Evolutionary conservation across 208 protist genomes (phyloP).

Genomic region (Lotmaria passim): DNA sequence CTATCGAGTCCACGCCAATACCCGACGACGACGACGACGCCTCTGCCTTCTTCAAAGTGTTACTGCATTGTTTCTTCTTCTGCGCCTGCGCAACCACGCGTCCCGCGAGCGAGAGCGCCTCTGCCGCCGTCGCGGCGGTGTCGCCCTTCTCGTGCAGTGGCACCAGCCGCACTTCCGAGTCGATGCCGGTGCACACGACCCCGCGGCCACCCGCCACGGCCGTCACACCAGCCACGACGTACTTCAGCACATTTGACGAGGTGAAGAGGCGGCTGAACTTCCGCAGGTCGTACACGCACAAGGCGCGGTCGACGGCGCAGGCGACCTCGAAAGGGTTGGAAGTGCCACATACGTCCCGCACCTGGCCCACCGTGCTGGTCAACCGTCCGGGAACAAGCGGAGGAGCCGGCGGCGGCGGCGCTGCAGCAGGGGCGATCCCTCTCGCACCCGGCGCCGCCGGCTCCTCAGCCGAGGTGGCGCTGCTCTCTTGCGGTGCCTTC

Average conservation of each 20-base stretch:
- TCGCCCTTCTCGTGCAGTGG: slow-evolving; percentile 29
- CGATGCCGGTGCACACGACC: slow-evolving; percentile 70
- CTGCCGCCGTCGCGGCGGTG: background rate
- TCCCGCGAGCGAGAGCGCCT: slow-evolving; percentile 18
- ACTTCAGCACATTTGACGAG: slow-evolving; percentile 80
- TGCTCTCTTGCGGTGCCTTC: background rate
- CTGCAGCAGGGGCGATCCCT: background rate
- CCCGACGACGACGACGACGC: background rate
- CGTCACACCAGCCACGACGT: slow-evolving; percentile 61
- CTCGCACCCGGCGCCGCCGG: background rate
- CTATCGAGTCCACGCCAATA: slow-evolving; percentile 20
- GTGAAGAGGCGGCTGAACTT: slow-evolving; percentile 74
- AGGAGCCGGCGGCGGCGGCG: slow-evolving; percentile 1
- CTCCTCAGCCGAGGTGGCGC: background rate
- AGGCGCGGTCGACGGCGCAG: slow-evolving; percentile 61
- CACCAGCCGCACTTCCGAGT: slow-evolving; percentile 65
- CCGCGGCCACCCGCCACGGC: slow-evolving; percentile 50
- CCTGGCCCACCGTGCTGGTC: slow-evolving; percentile 49
- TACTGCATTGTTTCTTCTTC: slow-evolving; percentile 22
- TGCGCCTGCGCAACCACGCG: slow-evolving; percentile 20
- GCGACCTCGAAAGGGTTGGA: slow-evolving; percentile 66
- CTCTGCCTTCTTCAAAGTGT: background rate
- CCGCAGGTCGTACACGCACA: slow-evolving; percentile 79
- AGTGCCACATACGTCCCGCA: slow-evolving; percentile 65
- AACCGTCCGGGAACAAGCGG: slow-evolving; percentile 59